Evolutionary conservation across 2,329 filamentous ascomycete genomes (phyloP), one percentile per base, ranked within the genome.

Genomic region (Aspergillus ruber): DNA sequence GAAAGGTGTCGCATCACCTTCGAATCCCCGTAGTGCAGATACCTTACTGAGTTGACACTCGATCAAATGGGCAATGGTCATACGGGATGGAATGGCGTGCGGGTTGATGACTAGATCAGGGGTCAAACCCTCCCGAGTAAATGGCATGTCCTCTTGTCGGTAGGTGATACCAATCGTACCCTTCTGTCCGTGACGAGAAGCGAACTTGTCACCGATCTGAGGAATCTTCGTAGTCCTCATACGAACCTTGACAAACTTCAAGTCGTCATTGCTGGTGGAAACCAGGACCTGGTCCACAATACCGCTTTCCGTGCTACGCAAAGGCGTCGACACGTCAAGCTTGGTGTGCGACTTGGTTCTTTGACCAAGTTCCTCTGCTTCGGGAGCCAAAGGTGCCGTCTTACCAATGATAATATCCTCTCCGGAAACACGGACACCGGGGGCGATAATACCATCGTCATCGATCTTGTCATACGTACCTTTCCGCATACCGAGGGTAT

Each of bases 51-150:
- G 81, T 58, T 97, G 80, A 79, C 93, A 98, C 77, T 98, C 93
- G 67, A 98, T 95, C 81, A 98, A 90, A 79, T 98, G 93, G 61
- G 93, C 93, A 83, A 98, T 98, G 2, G 94, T 98, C 93, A 98
- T 98, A 82, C 93, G 93, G 47, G 93, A 98, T 0, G 93, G 93
- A 80, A 98, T 98, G 65, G 93, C 94, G 79, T 98, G 93, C 1
- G 93, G 93, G 71, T 98, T 98, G 78, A 98, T 97, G 70, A 98
- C 96, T 54, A 98, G 79, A 70, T 98, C 94, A 0, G 94, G 93
- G 0, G 86, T 86, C 45, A 98, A 81, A 60, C 94, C 93, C 66
- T 97, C 89, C 33, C 83, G 78, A 3, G 89, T 93, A 70, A 98
- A 98, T 0, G 94, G 94, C 94, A 98, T 98, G 64, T 98, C 94